Base-by-base conservation (phyloP, 805 yeast genomes). In the Zygotorulaspora danielsina region DNA sequence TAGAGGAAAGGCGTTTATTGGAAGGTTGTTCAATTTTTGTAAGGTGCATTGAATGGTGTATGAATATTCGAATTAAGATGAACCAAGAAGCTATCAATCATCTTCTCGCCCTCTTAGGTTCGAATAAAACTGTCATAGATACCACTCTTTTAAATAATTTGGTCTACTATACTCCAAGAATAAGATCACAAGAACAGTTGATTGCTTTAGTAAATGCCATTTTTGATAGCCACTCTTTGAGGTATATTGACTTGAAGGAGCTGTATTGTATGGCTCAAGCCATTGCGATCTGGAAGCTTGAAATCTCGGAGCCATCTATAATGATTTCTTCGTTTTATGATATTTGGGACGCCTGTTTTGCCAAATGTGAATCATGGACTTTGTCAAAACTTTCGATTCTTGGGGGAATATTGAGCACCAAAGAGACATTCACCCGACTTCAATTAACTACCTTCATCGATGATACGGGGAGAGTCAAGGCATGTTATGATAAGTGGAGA, bases 261-360 rank as follows among this genome's bases (percentile, higher is more conserved):
- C 24, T 55, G 6, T 46, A 45, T 17, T 53, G 53, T 13, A 38
- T 48, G 34, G 34, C 47, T 1, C 51, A 50, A 26, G 49, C 52
- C 6, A 49, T 59, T 8, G 46, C 54, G 7, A 39, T 44, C 4
- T 57, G 62, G 59, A 61, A 61, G 36, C 37, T 59, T 15, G 49
- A 55, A 24, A 56, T 61, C 3, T 59, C 64, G 11, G 65, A 59
- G 33, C 65, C 65, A 1, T 34, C 36, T 1, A 26, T 61, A 6
- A 21, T 50, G 5, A 15, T 56, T 11, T 25, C 45, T 8, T 41
- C 46, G 6, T 61, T 61, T 34, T 56, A 42, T 38, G n/a, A 25
- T 11, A 34, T 50, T 1, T 56, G 63, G 63, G 42, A 55, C 36
- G 10, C 28, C 1, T 39, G 41, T 10, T 39, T 58, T 24, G 28